Base-by-base conservation (phyloP, 768 basidiomycete species). In the Auricularia sp. region DNA sequence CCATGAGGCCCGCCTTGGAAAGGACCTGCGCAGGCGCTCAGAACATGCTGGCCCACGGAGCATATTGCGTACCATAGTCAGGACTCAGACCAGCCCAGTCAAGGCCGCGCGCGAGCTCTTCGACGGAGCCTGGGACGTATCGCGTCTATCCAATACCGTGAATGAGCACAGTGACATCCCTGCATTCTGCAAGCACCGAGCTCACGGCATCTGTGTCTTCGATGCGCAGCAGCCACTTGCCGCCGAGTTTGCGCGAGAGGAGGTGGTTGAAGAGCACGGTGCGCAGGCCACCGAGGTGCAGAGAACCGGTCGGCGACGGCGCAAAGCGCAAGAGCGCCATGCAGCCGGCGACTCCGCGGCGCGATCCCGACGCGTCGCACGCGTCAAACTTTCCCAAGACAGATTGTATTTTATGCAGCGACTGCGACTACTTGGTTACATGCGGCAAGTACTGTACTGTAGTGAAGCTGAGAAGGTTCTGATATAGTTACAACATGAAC, bases 201-300 rank as follows among this genome's bases (percentile, higher is more conserved):
- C 29, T 29, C 68, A 95, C 96, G 67, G 87, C 78, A 73, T 99
- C 97, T 0, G 97, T 99, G 73, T 98, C 97, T 74, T 98, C 96
- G 47, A 98, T 86, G 61, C 97, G 80, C 69, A 98, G 76, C 43
- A 98, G 83, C 92, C 93, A 97, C 70, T 88, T 88, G 2, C 96
- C 97, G 2, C 84, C 86, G 14, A 84, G 78, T 73, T 91, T 92
- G 69, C 81, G 82, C 8, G 96, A 91, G 64, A 88, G 87, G 0
- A 98, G 75, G 71, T 97, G 84, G 71, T 98, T 98, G 75, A 93
- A 96, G 2, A 99, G 77, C 0, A 95, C 97, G 63, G 95, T 98
- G 18, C 97, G 79, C 14, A 99, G 83, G 0, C 97, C 97, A 0
- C 97, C 97, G 1, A 99, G 85, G 74, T 99, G 97, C 3, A 98